Conservation (phyloP, 441 rosid genomes). For the Caryocar brasiliense region DNA sequence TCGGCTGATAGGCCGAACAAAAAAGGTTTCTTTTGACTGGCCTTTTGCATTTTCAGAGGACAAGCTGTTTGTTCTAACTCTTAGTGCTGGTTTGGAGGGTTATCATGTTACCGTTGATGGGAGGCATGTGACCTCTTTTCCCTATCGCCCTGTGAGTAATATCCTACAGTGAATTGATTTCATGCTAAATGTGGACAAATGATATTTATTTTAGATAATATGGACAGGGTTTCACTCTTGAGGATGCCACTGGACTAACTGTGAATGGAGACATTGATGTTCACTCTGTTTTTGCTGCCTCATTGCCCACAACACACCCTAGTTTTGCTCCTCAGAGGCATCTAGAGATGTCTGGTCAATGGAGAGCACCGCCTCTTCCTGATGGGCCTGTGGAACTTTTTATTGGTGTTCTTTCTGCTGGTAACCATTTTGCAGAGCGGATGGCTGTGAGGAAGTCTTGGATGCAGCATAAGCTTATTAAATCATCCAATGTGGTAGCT, state of each 20-base stretch:
- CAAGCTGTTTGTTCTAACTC: constrained; percentile 68
- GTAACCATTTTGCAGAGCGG: constrained; percentile 89
- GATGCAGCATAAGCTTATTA: constrained; percentile 81
- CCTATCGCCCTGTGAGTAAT: constrained; percentile 71
- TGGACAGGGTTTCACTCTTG: constrained; percentile 80
- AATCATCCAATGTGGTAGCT: constrained; percentile 74
- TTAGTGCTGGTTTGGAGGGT: constrained; percentile 84
- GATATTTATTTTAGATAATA: constrained; percentile 12
- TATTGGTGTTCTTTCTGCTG: constrained; percentile 87
- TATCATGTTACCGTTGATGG: constrained; percentile 75
- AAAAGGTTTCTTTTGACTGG: constrained; percentile 64
- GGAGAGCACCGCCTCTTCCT: constrained; percentile 76
- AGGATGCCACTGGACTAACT: constrained; percentile 89
- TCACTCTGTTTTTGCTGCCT: constrained; percentile 66
- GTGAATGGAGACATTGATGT: constrained; percentile 72
- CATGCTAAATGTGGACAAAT: constrained; percentile 1
- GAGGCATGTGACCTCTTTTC: constrained; percentile 77
- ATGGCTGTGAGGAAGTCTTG: constrained; percentile 96
- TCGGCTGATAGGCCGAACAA: constrained; percentile 57
- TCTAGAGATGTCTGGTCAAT: constrained; percentile 60
- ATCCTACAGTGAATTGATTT: background rate
- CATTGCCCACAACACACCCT: constrained; percentile 71
- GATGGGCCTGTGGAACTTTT: constrained; percentile 58
- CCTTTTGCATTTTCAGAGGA: constrained; percentile 75
- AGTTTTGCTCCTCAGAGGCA: constrained; percentile 66